Conservation (phyloP, 768 basidiomycete genomes). For the Leucosporidium yakuticum region DNA sequence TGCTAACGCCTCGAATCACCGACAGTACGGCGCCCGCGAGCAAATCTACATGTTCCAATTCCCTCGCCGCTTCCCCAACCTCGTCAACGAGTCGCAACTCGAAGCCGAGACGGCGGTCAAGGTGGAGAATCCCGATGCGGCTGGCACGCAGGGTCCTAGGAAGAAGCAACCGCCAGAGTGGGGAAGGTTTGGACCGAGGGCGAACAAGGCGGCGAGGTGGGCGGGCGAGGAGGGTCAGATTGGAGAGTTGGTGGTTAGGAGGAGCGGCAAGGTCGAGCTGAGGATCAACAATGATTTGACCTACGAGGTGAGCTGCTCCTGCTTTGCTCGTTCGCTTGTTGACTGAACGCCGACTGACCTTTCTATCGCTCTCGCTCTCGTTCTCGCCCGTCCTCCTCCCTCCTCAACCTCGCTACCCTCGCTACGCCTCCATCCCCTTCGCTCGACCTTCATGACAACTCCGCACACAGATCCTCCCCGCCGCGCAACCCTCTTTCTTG, state of each 20-base stretch:
- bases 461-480: conserved; percentile 37
- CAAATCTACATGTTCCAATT: conserved; percentile 40
- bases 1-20: background rate
- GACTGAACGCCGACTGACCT: too few relatives aligned
- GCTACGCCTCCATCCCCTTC: background rate
- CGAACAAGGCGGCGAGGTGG: conserved; percentile 32
- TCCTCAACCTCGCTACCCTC: background rate
- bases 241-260: conserved; percentile 35
- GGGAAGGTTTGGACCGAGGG: conserved; percentile 23
- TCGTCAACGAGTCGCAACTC: conserved; percentile 8
- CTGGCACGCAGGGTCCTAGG: background rate
- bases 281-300: conserved; percentile 27
- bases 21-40: conserved; percentile 27
- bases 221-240: conserved; percentile 29
- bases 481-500: conserved; percentile 37
- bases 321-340: background rate
- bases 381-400: too few relatives aligned
- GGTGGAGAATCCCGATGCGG: conserved; percentile 15
- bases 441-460: background rate
- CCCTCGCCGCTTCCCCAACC: conserved; percentile 37
- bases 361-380: background rate
- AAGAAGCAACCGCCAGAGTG: conserved; percentile 20
- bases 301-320: conserved; percentile 27
- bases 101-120: conserved; percentile 20
- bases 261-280: conserved; percentile 36